Conservation (phyloP, 345 rosid genomes). For the Aquilaria malaccensis region DNA sequence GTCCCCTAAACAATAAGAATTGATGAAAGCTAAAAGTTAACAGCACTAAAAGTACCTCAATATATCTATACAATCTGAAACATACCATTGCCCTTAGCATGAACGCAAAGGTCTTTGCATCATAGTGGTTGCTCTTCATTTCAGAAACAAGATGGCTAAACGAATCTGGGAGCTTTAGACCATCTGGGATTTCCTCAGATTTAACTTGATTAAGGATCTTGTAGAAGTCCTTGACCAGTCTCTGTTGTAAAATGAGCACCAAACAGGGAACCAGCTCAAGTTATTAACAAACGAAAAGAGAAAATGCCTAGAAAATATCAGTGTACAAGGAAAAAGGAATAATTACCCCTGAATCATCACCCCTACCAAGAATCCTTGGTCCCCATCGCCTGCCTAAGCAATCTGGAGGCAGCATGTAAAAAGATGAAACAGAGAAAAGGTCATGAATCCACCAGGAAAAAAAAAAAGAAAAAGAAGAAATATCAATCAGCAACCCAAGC, state of each 20-base stretch:
- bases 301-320: not conserved
- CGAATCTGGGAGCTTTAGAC: slow-evolving; percentile 78
- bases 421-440: slow-evolving; percentile 14
- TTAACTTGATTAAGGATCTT: slow-evolving; percentile 81
- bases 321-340: not conserved
- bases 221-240: slow-evolving; percentile 80
- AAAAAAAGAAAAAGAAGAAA: slow-evolving; percentile 3
- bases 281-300: slow-evolving; percentile 8
- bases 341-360: slow-evolving; percentile 90
- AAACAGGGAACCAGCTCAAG: slow-evolving; percentile 19
- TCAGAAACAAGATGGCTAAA: slow-evolving; percentile 79
- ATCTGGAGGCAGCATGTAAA: slow-evolving; percentile 43
- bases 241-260: slow-evolving; percentile 44
- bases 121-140: slow-evolving; percentile 80
- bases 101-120: slow-evolving; percentile 80
- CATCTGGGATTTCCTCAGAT: slow-evolving; percentile 74
- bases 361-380: slow-evolving; percentile 88
- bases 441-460: slow-evolving; percentile 13
- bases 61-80: slow-evolving; percentile 2
- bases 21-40: too few species aligned
- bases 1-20: too few species aligned
- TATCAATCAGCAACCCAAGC: not conserved
- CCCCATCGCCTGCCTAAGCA: slow-evolving; percentile 99
- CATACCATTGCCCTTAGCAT: slow-evolving; percentile 85
- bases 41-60: not conserved